Conservation (phyloP, 176 grass and related monocot species). For the maize (Zea mays) region Zm-B73-REFERENCE-NAM-5.0 NC_050096.1:21919001-21919500, state of each 20-base stretch:
- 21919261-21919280: neutral
- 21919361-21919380: constrained; percentile 1
- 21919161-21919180: neutral
- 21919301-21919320: neutral
- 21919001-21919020: too few species aligned
- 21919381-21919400: neutral
- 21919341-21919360: neutral
- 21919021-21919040: too few species aligned
- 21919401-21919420: neutral
- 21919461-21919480: neutral
- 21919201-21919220: neutral
- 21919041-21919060: too few species aligned
- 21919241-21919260: neutral
- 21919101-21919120: too few species aligned
- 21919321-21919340: constrained; percentile 6
- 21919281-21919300: neutral
- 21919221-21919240: neutral
- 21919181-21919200: neutral
- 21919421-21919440: neutral
- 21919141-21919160: neutral
- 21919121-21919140: neutral
- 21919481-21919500: constrained; percentile 7
- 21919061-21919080: too few species aligned
- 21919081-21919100: too few species aligned
- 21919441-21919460: constrained; percentile 2